A percentile compares a stretch with the other conserved stretches of the same genome.
Conservation (phyloP, 495 filamentous ascomycete genomes). For the Cercophora sp. region DNA sequence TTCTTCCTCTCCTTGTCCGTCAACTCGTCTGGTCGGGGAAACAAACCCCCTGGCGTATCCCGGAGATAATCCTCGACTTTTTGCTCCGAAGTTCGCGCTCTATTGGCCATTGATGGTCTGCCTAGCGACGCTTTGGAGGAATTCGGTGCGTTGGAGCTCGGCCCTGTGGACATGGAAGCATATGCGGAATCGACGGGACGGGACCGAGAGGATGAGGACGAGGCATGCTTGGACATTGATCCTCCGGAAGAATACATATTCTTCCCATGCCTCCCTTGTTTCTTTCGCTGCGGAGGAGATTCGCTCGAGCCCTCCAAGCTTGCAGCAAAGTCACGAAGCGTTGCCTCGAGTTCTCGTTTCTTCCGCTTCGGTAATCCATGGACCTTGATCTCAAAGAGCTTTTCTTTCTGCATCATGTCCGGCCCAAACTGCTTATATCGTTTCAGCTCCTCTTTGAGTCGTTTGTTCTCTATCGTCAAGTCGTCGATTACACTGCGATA, state of each 20-base stretch:
- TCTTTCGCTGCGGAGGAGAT: conserved; percentile 30
- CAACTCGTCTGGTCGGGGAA: conserved; percentile 51
- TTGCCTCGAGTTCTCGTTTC: conserved; percentile 70
- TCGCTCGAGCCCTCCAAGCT: conserved; percentile 46
- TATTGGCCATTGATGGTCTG: conserved; percentile 14
- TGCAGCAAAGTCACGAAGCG: conserved; percentile 61
- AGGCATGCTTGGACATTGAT: conserved; percentile 39
- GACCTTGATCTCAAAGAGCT: conserved; percentile 71
- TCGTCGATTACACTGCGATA: conserved; percentile 69
- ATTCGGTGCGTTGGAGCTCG: conserved; percentile 28
- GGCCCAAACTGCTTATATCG: conserved; percentile 62
- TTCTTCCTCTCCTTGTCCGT: conserved; percentile 67
- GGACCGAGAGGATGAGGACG: conserved; percentile 50
- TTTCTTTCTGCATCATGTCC: conserved; percentile 56
- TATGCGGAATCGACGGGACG: conserved; percentile 68
- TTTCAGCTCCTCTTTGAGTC: conserved; percentile 62
- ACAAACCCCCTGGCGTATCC: conserved; percentile 57
- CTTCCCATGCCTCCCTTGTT: conserved; percentile 29
- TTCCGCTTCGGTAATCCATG: conserved; percentile 62
- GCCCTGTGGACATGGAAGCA: conserved; percentile 63
- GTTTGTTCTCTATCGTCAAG: conserved; percentile 66
- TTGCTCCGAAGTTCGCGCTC: conserved; percentile 36
- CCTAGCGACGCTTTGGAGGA: conserved; percentile 30
- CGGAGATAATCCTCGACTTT: conserved; percentile 57
- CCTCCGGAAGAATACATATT: conserved; percentile 27